Evolutionary conservation across 768 basidiomycete genomes (phyloP).

Genomic region (Boletus sp.): DNA sequence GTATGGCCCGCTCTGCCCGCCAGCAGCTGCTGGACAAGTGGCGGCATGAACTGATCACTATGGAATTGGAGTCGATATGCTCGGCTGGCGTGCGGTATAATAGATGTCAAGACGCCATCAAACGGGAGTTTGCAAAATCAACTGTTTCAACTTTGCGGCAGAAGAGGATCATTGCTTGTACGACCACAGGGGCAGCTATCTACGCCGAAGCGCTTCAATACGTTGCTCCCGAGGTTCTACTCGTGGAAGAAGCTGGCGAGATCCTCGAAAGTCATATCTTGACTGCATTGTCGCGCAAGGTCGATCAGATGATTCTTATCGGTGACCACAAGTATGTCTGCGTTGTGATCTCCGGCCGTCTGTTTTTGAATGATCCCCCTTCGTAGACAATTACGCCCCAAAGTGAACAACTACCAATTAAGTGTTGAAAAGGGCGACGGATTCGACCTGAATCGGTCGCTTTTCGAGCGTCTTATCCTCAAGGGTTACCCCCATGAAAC

Average conservation of each 20-base stretch:
- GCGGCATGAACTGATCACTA: conserved; percentile 32
- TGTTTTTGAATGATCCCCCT: no score
- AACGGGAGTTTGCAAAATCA: conserved; percentile 32
- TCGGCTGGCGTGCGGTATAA: conserved; percentile 37
- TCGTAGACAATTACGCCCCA: conserved; percentile 63
- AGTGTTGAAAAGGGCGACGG: conserved; percentile 70
- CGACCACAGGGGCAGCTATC: conserved; percentile 67
- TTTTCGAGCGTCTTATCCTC: conserved; percentile 48
- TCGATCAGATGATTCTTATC: no score
- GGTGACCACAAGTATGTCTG: no score
- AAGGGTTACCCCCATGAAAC: conserved; percentile 58
- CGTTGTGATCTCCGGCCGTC: no score
- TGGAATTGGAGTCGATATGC: conserved; percentile 32
- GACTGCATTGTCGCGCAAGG: no score
- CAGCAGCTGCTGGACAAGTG: conserved; percentile 29
- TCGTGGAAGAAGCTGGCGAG: no score
- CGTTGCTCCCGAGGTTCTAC: no score
- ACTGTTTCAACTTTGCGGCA: conserved; percentile 33
- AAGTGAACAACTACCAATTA: conserved; percentile 60
- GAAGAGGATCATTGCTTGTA: conserved; percentile 65
- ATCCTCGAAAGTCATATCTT: no score
- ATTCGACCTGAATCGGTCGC: conserved; percentile 59
- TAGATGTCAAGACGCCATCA: conserved; percentile 29
- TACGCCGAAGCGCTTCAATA: conserved; percentile 30
- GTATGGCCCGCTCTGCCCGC: conserved; percentile 30